Percentiles rank a stretch among this genome's conserved stretches.
phyloP scores from a whole-genome alignment of 2,329 filamentous ascomycete species.

The Raffaelea ambrosiae region DNA sequence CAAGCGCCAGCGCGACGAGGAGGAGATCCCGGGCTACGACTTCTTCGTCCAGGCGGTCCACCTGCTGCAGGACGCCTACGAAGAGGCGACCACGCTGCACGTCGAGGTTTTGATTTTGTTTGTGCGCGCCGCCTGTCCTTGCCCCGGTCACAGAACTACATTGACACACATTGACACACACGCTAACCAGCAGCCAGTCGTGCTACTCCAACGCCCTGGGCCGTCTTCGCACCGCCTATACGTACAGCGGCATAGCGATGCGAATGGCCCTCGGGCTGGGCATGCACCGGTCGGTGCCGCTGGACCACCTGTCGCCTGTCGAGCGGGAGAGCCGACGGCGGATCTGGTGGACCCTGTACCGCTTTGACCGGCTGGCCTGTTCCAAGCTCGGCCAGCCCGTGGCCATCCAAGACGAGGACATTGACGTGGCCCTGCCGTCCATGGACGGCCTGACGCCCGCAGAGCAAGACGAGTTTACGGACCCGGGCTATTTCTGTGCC shows the following conservation, averaged over 20 bases:
- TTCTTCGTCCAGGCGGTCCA: slow-evolving; percentile 4
- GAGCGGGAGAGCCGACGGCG: slow-evolving; percentile 27
- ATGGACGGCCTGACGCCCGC: slow-evolving; percentile 30
- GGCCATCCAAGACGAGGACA: slow-evolving; percentile 39
- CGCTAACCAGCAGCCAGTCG: too few relatives aligned
- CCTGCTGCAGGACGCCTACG: slow-evolving; percentile 1
- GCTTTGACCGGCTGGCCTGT: slow-evolving; percentile 37
- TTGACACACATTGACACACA: too few relatives aligned
- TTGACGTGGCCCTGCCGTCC: slow-evolving; percentile 17
- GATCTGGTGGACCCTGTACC: slow-evolving; percentile 35
- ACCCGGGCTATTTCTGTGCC: slow-evolving; percentile 23
- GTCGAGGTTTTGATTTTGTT: not conserved
- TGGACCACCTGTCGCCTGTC: slow-evolving; percentile 28
- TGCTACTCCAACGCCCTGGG: slow-evolving; percentile 6
- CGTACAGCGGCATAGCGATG: slow-evolving; percentile 33
- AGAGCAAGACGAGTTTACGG: slow-evolving; percentile 24
- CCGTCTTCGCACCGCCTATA: slow-evolving; percentile 5
- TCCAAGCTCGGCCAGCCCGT: slow-evolving; percentile 39
- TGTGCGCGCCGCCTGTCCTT: not conserved
- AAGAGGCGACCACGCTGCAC: slow-evolving; percentile 6
- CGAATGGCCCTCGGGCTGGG: slow-evolving; percentile 34
- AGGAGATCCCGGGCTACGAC: slow-evolving; percentile 3
- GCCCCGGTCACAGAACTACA: too few relatives aligned
- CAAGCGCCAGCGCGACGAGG: not conserved
- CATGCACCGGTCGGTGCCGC: slow-evolving; percentile 28